A percentile compares a stretch with the other conserved stretches of the same genome.
These are phyloP conservation scores for Penicillium occitanis DNA, from an alignment of 2,329 filamentous ascomycete genomes.

Conservation along the genomic window DNA sequence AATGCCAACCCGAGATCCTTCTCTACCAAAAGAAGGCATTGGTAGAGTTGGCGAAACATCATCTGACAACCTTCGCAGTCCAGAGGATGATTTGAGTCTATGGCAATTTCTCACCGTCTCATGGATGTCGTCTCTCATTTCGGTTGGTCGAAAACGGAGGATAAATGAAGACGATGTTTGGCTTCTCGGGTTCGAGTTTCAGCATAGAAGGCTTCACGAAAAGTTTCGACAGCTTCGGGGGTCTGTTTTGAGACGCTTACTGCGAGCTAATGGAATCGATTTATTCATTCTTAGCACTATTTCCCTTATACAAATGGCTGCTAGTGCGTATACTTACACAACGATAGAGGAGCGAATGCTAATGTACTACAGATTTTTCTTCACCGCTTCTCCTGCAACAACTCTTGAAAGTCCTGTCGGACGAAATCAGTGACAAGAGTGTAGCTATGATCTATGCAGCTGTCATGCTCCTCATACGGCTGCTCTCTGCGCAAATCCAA, in stretches of 20 bases:
- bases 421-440: slow-evolving; percentile 50
- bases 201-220: slow-evolving; percentile 72
- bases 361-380: slow-evolving; percentile 50
- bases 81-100: slow-evolving; percentile 75
- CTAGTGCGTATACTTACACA: slow-evolving; percentile 41
- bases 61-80: slow-evolving; percentile 62
- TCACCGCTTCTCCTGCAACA: slow-evolving; percentile 70
- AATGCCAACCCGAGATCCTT: slow-evolving; percentile 69
- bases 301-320: slow-evolving; percentile 61
- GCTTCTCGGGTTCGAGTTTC: slow-evolving; percentile 75
- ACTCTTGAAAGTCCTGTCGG: slow-evolving; percentile 66
- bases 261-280: slow-evolving; percentile 77
- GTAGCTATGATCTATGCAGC: slow-evolving; percentile 66
- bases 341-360: slow-evolving; percentile 2
- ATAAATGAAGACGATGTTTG: slow-evolving; percentile 79
- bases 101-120: slow-evolving; percentile 84
- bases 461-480: slow-evolving; percentile 59
- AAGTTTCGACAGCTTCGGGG: slow-evolving; percentile 72
- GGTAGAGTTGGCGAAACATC: slow-evolving; percentile 58
- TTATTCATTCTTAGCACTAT: slow-evolving; percentile 66
- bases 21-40: slow-evolving; percentile 57
- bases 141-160: slow-evolving; percentile 62
- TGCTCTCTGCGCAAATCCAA: slow-evolving; percentile 63
- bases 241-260: slow-evolving; percentile 66
- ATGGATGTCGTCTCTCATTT: slow-evolving; percentile 76